phyloP scores from a whole-genome alignment of 495 filamentous ascomycete species.

The Pseudomonodictys pantanalensis region DNA sequence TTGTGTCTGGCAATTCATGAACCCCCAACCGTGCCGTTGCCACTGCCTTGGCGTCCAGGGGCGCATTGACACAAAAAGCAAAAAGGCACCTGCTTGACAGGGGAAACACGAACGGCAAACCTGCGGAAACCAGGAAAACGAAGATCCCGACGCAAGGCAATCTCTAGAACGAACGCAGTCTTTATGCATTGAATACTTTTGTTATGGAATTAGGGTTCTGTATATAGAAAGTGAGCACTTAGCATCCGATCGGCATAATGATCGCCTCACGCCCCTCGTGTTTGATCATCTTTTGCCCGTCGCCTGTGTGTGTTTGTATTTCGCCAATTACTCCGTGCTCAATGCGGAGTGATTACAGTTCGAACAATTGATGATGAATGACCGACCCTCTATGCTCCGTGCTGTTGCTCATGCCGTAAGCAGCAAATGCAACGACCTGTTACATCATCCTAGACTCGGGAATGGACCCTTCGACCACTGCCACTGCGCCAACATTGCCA shows the following conservation, averaged over 20 bases:
- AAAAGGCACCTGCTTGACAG: too few species aligned
- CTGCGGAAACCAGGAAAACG: not conserved
- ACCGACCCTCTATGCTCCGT: not conserved
- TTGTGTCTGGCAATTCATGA: too few species aligned
- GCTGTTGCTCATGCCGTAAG: not conserved
- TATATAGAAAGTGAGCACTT: not conserved
- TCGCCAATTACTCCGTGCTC: too few species aligned
- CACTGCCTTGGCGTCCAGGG: not conserved
- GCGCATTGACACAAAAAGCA: not conserved
- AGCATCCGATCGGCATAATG: not conserved
- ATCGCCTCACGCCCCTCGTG: not conserved
- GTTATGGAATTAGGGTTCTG: not conserved
- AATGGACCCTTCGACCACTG: constrained; percentile 38
- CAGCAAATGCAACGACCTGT: not conserved
- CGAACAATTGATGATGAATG: too few species aligned
- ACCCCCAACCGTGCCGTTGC: not conserved
- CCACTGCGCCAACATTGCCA: constrained; percentile 45
- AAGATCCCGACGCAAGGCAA: not conserved
- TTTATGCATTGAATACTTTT: not conserved
- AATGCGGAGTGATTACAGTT: not conserved
- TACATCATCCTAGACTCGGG: constrained; percentile 25
- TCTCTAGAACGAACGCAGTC: not conserved
- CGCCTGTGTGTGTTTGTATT: too few species aligned
- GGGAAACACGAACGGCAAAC: too few species aligned
- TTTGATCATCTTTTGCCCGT: too few species aligned